phyloP scores from a whole-genome alignment of 768 basidiomycete species.

The Lactarius hatsudake region DNA sequence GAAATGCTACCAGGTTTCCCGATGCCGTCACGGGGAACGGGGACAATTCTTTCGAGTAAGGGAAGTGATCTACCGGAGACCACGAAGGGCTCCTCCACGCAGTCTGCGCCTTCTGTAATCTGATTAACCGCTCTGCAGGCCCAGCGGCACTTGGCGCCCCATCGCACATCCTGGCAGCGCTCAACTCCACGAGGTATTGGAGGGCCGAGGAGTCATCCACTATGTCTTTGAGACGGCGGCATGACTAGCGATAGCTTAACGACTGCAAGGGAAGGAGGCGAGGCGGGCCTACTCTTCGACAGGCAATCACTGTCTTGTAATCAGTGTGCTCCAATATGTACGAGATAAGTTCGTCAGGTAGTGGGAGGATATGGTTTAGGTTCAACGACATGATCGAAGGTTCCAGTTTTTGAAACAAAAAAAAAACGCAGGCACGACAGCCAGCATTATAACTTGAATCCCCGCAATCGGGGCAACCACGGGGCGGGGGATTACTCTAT shows the following conservation, averaged over 20 bases:
- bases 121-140: neutral
- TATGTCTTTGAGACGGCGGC: slow-evolving; percentile 8
- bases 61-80: slow-evolving; percentile 2
- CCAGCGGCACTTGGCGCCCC: neutral
- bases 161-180: slow-evolving; percentile 7
- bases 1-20: slow-evolving; percentile 11
- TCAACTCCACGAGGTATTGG: slow-evolving; percentile 6
- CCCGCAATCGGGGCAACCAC: neutral
- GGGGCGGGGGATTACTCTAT: slow-evolving; percentile 2
- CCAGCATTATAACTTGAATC: slow-evolving; percentile 1
- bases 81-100: slow-evolving; percentile 7
- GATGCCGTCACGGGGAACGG: slow-evolving; percentile 1
- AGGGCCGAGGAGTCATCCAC: slow-evolving; percentile 4
- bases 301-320: slow-evolving; percentile 13
- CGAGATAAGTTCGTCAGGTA: slow-evolving; percentile 8
- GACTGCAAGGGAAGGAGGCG: neutral
- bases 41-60: neutral
- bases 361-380: neutral
- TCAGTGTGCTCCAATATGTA: slow-evolving; percentile 3
- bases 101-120: neutral
- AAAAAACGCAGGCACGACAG: neutral
- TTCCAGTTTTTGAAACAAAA: neutral
- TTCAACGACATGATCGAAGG: neutral
- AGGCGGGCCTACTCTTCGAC: slow-evolving; percentile 9
- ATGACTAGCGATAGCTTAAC: slow-evolving; percentile 2